Base-by-base conservation (phyloP, 2,329 filamentous ascomycete species). In the Diplodia sapinea region DNA sequence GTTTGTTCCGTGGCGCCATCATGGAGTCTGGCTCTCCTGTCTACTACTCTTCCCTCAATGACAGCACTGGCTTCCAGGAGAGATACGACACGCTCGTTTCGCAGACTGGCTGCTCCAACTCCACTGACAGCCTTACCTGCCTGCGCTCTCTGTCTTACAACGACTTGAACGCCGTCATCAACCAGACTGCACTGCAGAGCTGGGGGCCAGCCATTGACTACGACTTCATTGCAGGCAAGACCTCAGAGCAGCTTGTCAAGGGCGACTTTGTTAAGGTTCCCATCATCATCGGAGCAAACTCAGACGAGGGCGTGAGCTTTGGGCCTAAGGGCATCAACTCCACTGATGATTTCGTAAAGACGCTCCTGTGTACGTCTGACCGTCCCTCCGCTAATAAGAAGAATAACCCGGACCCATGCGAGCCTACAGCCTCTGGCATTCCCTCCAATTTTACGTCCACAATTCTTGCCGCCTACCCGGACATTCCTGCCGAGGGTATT, bases 201-300 rank as follows among this genome's bases (percentile, higher is more conserved):
- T 82, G 77, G 74, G 79, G 76, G 62, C 82, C 82, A 0, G 76
- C 82, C 11, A 73, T 87, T 38, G 88, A 90, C 70, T 84, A 84
- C 0, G 85, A 88, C 71, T 82, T 89, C 63, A 79, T 89, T 20
- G 77, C 79, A 11, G 81, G 82, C 8, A 84, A 82, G 69, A 83
- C 82, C 1, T 85, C 84, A 11, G 74, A 82, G 8, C 86, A 89
- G 70, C 78, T 91, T 6, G 77, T 79, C 1, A 75, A 82, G 5
- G 88, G 88, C 56, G 82, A 83, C 20, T 90, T 91, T 70, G 85
- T 90, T 67, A 82, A 86, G 64, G 86, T 91, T 0, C 87, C 88
- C 1, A 83, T 91, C 50, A 81, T 92, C 7, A 79, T 84, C 40
- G 89, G 90, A 7, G 84, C 84, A 43, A 91, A 90, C 74, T 84